A percentile compares a stretch with the other conserved stretches of the same genome.
Evolutionary conservation across 192 early-diverging fungal species (phyloP).

Genomic region (Backusella sp.): DNA sequence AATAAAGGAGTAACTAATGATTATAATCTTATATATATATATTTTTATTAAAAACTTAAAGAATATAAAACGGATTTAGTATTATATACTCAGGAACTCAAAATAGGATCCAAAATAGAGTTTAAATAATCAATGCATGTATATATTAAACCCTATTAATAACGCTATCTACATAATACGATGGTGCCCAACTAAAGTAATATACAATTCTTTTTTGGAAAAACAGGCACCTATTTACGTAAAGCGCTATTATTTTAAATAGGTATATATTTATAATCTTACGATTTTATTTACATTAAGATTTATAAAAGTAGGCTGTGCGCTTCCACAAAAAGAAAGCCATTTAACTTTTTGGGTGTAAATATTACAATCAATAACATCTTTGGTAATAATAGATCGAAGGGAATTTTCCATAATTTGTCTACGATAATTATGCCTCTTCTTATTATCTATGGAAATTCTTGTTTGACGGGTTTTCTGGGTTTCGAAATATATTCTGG

Average conservation of each 20-base stretch:
- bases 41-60: no score
- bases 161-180: no score
- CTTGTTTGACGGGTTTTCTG: neutral
- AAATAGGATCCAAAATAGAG: no score
- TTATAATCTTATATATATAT: no score
- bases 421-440: neutral
- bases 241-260: no score
- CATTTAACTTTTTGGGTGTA: neutral
- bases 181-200: no score
- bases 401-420: neutral
- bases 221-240: no score
- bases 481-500: neutral
- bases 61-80: no score
- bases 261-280: neutral
- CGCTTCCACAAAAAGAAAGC: neutral
- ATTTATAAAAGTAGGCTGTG: conserved; percentile 3
- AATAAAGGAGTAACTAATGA: neutral
- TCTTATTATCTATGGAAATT: neutral
- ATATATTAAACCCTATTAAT: no score
- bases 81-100: no score
- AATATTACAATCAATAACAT: neutral
- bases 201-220: no score
- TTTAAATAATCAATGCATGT: no score
- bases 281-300: neutral
- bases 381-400: neutral